phyloP scores from a whole-genome alignment of 495 filamentous ascomycete genomes.

The Barbatosphaeria neglecta region DNA sequence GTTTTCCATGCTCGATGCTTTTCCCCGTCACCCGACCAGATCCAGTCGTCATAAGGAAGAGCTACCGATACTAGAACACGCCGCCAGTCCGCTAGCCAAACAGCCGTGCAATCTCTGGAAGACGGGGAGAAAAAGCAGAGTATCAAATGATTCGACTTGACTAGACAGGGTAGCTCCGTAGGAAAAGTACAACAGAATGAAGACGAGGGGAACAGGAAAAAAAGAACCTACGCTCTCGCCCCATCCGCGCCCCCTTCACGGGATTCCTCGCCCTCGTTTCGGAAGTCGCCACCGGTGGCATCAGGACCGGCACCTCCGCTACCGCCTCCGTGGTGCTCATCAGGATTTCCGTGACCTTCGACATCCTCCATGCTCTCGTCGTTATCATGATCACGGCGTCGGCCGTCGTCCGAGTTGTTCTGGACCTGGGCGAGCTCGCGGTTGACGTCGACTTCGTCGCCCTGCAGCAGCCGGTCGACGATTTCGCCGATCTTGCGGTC shows the following conservation, averaged over 20 bases:
- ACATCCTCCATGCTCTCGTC: conserved; percentile 82
- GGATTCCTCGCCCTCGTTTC: conserved; percentile 77
- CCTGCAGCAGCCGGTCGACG: conserved; percentile 72
- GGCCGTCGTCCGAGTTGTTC: conserved; percentile 50
- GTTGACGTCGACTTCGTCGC: conserved; percentile 78
- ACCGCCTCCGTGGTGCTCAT: conserved; percentile 45
- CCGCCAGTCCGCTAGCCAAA: too few relatives aligned
- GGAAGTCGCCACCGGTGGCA: conserved; percentile 79
- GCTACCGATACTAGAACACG: too few relatives aligned
- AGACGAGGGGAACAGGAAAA: conserved; percentile 27
- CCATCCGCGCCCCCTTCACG: conserved; percentile 91
- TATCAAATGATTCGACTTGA: too few relatives aligned
- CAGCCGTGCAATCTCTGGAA: too few relatives aligned
- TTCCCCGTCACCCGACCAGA: too few relatives aligned
- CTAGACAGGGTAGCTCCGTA: too few relatives aligned
- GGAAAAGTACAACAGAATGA: conserved; percentile 16
- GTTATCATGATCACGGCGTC: conserved; percentile 45
- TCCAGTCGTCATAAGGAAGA: too few relatives aligned
- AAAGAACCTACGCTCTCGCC: conserved; percentile 94
- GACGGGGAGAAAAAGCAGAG: too few relatives aligned
- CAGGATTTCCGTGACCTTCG: conserved; percentile 49
- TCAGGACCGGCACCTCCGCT: conserved; percentile 72
- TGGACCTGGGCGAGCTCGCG: conserved; percentile 58
- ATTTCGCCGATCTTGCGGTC: conserved; percentile 75
- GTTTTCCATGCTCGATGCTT: too few relatives aligned